Conservation (phyloP, 257 asterid species). For the Verbena officinalis region DNA sequence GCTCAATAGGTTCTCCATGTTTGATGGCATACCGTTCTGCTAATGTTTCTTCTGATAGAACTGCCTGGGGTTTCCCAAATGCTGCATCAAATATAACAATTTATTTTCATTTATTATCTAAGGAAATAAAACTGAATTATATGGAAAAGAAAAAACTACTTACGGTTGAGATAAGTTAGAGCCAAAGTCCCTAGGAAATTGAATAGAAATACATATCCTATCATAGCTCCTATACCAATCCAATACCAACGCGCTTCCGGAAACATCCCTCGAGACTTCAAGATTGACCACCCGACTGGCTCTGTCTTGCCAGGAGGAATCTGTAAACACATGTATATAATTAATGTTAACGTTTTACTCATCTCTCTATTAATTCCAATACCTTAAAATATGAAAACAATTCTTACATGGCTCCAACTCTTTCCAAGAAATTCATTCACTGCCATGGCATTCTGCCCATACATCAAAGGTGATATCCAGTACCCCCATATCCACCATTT, state of each 20-base stretch:
- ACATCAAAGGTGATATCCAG: constrained; percentile 85
- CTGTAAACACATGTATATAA: constrained; percentile 33
- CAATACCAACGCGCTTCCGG: constrained; percentile 74
- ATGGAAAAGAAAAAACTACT: constrained; percentile 21
- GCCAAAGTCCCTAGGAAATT: constrained; percentile 54
- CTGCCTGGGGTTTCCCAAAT: constrained; percentile 69
- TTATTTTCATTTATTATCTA: constrained; percentile 7
- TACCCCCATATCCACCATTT: constrained; percentile 86
- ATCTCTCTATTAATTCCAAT: constrained; percentile 8
- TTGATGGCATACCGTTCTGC: constrained; percentile 52
- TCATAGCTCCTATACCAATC: constrained; percentile 69
- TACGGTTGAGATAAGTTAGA: constrained; percentile 74
- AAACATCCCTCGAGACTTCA: constrained; percentile 66
- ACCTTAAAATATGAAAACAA: constrained; percentile 7
- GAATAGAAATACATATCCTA: constrained; percentile 63
- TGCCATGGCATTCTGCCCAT: constrained; percentile 71
- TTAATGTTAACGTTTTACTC: not conserved
- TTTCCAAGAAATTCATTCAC: constrained; percentile 82
- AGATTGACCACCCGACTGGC: constrained; percentile 55
- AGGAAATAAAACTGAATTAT: not conserved
- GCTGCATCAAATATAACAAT: constrained; percentile 47
- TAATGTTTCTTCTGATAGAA: constrained; percentile 51
- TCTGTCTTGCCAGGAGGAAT: constrained; percentile 50
- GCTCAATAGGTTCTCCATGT: constrained; percentile 38
- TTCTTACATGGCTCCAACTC: constrained; percentile 81